Percentiles rank a stretch among this genome's conserved stretches.
phyloP scores from a whole-genome alignment of 2,329 filamentous ascomycete genomes.

The Rhytidhysteron rufulum region DNA sequence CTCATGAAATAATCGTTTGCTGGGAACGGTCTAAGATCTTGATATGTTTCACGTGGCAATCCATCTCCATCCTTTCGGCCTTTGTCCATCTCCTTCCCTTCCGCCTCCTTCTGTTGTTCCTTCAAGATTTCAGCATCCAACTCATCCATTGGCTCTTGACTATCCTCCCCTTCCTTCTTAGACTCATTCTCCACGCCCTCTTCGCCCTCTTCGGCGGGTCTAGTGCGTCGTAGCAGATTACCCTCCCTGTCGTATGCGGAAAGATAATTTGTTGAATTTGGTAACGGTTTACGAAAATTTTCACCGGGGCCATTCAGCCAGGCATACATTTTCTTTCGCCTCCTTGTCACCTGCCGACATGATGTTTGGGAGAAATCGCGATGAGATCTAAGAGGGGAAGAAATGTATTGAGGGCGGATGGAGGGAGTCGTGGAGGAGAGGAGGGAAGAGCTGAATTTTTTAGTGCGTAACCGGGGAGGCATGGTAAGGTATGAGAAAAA shows the following conservation, averaged over 20 bases:
- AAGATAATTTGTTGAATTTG: constrained; percentile 53
- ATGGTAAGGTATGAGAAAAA: constrained; percentile 15
- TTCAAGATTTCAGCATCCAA: constrained; percentile 21
- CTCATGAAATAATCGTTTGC: constrained; percentile 68
- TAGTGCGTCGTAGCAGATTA: constrained; percentile 40
- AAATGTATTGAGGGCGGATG: constrained; percentile 19
- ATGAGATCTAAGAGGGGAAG: constrained; percentile 18
- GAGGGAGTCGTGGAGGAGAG: constrained; percentile 21
- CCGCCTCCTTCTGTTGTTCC: constrained; percentile 16
- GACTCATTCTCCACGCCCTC: constrained; percentile 15
- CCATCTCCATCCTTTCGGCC: constrained; percentile 5
- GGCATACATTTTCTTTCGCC: constrained; percentile 53
- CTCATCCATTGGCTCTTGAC: constrained; percentile 26
- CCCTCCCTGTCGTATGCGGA: constrained; percentile 51
- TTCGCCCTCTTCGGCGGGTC: constrained; percentile 13
- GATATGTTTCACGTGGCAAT: constrained; percentile 26
- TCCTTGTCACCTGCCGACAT: constrained; percentile 42
- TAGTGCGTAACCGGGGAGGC: constrained; percentile 29
- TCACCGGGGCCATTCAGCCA: constrained; percentile 57
- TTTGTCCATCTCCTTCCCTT: constrained; percentile 7
- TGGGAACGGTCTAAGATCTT: constrained; percentile 62
- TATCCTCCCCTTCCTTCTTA: constrained; percentile 11
- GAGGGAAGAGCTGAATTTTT: constrained; percentile 1
- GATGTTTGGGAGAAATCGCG: constrained; percentile 36
- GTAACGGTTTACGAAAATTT: constrained; percentile 46